Evolutionary conservation across 2,329 filamentous ascomycete genomes (phyloP), one percentile per base, ranked within the genome.

Genomic region (Alternaria sp.): DNA sequence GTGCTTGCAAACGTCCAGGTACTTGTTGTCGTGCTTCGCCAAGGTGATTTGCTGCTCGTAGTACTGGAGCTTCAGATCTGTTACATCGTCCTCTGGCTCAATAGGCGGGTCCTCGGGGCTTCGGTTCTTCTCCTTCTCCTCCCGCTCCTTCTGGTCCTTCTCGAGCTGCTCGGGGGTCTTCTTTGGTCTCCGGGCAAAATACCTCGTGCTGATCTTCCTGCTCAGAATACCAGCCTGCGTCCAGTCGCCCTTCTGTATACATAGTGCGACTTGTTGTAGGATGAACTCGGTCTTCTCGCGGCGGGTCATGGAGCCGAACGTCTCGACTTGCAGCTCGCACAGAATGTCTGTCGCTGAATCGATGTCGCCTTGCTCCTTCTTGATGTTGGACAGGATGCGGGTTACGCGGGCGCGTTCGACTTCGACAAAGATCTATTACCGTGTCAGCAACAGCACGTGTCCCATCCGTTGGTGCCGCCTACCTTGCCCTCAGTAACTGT

Each of bases 271-370:
- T 81, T 99, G 95, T 64, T 96, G 92, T 54, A 99, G 85, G 75
- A 99, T 99, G 79, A 99, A 99, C 76, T 98, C 95, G 5, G 94
- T 97, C 90, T 99, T 99, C 80, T 99, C 95, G 72, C 95, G 88
- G 72, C 95, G 87, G 66, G 93, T 91, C 95, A 99, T 99, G 22
- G 94, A 98, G 9, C 95, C 95, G 79, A 99, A 99, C 0, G 95
- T 99, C 85, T 99, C 95, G 51, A 99, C 95, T 80, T 99, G 95
- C 62, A 99, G 86, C 83, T 99, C 95, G 81, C 95, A 99, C 38
- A 99, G 87, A 64, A 95, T 95, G 72, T 98, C 94, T 55, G 92
- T 90, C 30, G 95, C 95, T 5, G 92, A 89, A 77, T 92, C 93
- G 74, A 97, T 84, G 75, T 99, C 94, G 66, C 94, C 94, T 81